Evolutionary conservation across 257 asterid genomes (phyloP), one percentile per base, ranked within the genome.

Genomic region (Salvia rosmarinus): DNA sequence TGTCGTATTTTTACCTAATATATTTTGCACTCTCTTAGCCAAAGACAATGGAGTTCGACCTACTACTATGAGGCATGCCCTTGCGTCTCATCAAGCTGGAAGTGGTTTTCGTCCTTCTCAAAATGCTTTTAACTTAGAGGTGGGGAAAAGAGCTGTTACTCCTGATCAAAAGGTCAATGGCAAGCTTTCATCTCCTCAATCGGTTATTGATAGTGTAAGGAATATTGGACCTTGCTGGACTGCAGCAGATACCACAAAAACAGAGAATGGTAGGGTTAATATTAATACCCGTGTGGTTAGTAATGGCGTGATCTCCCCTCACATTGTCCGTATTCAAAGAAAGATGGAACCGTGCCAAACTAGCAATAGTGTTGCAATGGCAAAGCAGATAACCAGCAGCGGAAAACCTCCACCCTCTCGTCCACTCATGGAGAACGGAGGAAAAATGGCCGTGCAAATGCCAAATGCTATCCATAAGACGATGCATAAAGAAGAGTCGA

Each of bases 1-100:
- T 51, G 37, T 39, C 70, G 23, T 82, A 39, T 40, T 6, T 14
- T 81, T 23, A 49, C 68, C 72, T 78, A 70, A 79, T 81, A 21
- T 74, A n/a, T 32, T 23, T 25, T 58, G 44, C 55, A 13, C 30
- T 62, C 51, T 52, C 11, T 74, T 72, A 61, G 75, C 65, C 44
- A 66, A 78, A 83, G 85, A 74, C 67, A 77, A 74, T 23, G 86
- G 72, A 50, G 58, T 46, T 63, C 74, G 56, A 58, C 77, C 75
- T 21, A 69, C 52, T 78, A 76, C 70, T 34, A 42, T 70, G 68
- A 71, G 78, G 63, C 74, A 80, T 25, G 63, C 70, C 68, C 23
- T 81, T 67, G 64, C 73, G 70, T 60, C 83, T 57, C 75, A 20
- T 71, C 82, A 78, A 66, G 77, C 62, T 52, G 86, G 82, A 73